These are phyloP conservation scores for Solanum neorickii DNA, from an alignment of 257 asterid genomes.

Conservation along the genomic window DNA sequence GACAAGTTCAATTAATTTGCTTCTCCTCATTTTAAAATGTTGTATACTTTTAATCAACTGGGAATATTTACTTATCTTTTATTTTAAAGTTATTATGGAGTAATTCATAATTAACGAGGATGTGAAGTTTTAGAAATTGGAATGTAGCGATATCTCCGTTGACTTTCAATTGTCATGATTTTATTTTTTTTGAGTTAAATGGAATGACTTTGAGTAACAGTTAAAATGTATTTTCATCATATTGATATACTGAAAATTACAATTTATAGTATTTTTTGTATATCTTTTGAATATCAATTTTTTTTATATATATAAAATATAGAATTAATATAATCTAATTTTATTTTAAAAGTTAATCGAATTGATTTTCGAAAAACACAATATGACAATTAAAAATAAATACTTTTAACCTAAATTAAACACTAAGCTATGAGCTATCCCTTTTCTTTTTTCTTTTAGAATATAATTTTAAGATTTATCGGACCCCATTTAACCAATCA, in stretches of 20 bases:
- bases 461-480: neutral
- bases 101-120: neutral
- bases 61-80: neutral
- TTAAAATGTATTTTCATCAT: too few species aligned
- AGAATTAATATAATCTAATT: too few species aligned
- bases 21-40: neutral
- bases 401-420: neutral
- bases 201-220: too few species aligned
- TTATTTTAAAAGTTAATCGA: too few species aligned
- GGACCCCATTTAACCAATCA: neutral
- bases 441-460: neutral
- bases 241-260: too few species aligned
- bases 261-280: too few species aligned
- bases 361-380: too few species aligned
- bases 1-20: neutral
- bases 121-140: neutral
- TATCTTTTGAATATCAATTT: too few species aligned
- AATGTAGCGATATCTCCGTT: neutral
- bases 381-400: too few species aligned
- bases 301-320: too few species aligned
- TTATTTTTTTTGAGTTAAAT: too few species aligned
- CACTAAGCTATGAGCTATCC: neutral
- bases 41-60: neutral
- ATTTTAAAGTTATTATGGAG: neutral
- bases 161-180: too few species aligned